phyloP scores from a whole-genome alignment of 805 yeast genomes.

The Metahyphopichia silvanorum region DNA sequence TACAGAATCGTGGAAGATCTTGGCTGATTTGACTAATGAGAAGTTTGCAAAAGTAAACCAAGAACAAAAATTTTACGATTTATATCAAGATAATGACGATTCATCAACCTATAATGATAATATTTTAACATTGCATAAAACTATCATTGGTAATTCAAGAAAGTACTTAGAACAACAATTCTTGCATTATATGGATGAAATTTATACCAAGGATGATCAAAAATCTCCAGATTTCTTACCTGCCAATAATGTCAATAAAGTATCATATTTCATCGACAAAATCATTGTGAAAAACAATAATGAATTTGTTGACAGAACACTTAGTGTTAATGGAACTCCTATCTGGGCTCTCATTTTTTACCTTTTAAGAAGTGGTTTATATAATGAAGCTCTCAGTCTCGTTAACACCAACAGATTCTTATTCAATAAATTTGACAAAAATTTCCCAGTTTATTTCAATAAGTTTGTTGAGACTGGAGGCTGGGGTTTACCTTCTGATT shows the following conservation, averaged over 20 bases:
- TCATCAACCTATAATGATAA: constrained; percentile 12
- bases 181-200: constrained; percentile 64
- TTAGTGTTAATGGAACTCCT: constrained; percentile 72
- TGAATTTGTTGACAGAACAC: constrained; percentile 28
- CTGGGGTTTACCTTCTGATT: constrained; percentile 58
- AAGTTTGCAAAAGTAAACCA: constrained; percentile 29
- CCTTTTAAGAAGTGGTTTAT: constrained; percentile 78
- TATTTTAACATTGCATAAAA: constrained; percentile 36
- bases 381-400: constrained; percentile 72
- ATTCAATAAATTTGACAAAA: constrained; percentile 80
- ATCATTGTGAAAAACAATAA: constrained; percentile 27
- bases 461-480: constrained; percentile 57
- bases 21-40: constrained; percentile 46
- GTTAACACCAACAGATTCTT: constrained; percentile 61
- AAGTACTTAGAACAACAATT: constrained; percentile 73
- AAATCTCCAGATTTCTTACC: constrained; percentile 43
- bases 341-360: constrained; percentile 93
- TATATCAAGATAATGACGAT: constrained; percentile 10
- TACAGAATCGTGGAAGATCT: constrained; percentile 69
- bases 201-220: constrained; percentile 55
- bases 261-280: constrained; percentile 53
- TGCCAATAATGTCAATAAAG: constrained; percentile 62
- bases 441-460: constrained; percentile 76
- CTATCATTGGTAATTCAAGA: constrained; percentile 54
- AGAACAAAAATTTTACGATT: constrained; percentile 29